A percentile compares a stretch with the other conserved stretches of the same genome.
phyloP scores from a whole-genome alignment of 2,329 filamentous ascomycete species.

The Geosmithia putterillii region DNA sequence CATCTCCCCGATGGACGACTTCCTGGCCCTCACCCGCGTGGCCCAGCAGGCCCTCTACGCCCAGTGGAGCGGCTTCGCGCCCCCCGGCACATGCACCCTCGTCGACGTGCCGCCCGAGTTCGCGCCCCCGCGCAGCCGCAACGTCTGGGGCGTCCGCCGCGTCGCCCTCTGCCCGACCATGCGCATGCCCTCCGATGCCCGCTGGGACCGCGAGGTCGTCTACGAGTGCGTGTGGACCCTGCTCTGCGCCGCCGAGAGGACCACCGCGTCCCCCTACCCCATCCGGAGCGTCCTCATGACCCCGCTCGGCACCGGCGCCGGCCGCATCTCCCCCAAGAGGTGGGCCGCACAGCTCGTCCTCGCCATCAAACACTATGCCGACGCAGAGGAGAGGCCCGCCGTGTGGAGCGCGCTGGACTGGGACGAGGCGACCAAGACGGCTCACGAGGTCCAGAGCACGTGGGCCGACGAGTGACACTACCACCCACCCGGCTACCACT shows the following conservation, averaged over 20 bases:
- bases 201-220: conserved; percentile 38
- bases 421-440: conserved; percentile 7
- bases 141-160: conserved; percentile 26
- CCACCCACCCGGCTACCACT: no score
- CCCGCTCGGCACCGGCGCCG: conserved; percentile 36
- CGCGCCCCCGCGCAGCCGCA: conserved; percentile 9
- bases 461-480: neutral
- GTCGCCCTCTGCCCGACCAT: conserved; percentile 42
- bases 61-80: conserved; percentile 34
- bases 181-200: conserved; percentile 27
- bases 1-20: conserved; percentile 30
- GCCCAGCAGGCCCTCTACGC: conserved; percentile 31
- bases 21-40: conserved; percentile 31
- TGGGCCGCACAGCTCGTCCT: conserved; percentile 38
- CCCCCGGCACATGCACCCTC: conserved; percentile 35
- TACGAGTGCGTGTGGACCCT: conserved; percentile 42
- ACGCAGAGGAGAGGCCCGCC: conserved; percentile 27
- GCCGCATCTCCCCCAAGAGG: conserved; percentile 26
- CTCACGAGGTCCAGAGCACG: conserved; percentile 1
- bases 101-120: conserved; percentile 29
- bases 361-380: conserved; percentile 37
- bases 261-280: conserved; percentile 23
- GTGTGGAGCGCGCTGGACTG: conserved; percentile 28
- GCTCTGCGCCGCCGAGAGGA: conserved; percentile 31
- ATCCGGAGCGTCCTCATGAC: conserved; percentile 36